A percentile compares a stretch with the other conserved stretches of the same genome.
Conservation (phyloP, 2,329 filamentous ascomycete species). For the Camillea tinctor region DNA sequence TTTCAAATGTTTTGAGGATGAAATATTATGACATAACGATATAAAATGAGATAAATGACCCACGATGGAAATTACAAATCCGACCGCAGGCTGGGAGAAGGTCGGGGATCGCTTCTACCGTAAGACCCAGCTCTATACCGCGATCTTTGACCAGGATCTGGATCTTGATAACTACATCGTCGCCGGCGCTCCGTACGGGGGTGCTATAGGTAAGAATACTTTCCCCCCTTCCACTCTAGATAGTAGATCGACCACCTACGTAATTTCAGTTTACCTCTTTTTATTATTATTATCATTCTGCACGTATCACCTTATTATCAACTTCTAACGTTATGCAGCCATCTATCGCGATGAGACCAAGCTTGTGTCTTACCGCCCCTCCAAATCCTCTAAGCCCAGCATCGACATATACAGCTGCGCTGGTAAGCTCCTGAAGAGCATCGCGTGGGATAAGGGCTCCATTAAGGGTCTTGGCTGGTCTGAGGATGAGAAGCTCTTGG, state of each 20-base stretch:
- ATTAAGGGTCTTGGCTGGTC: slow-evolving; percentile 94
- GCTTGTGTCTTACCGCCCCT: slow-evolving; percentile 72
- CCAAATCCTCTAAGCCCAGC: slow-evolving; percentile 70
- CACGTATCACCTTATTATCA: too few species aligned
- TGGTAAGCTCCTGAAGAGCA: slow-evolving; percentile 80
- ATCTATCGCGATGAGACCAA: slow-evolving; percentile 87
- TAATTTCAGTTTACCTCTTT: not conserved
- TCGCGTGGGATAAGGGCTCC: slow-evolving; percentile 86
- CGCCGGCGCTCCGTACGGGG: slow-evolving; percentile 87
- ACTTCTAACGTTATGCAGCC: slow-evolving; percentile 52
- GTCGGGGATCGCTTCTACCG: slow-evolving; percentile 94
- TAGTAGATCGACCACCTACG: not conserved
- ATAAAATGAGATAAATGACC: slow-evolving; percentile 32
- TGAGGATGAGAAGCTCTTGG: slow-evolving; percentile 86
- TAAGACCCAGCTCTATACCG: slow-evolving; percentile 89
- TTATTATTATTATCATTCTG: too few species aligned
- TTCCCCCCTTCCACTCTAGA: not conserved
- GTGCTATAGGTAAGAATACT: slow-evolving; percentile 75
- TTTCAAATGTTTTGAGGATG: not conserved
- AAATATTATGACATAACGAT: not conserved
- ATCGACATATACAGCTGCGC: slow-evolving; percentile 95
- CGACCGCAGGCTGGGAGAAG: slow-evolving; percentile 90
- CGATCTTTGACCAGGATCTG: slow-evolving; percentile 87
- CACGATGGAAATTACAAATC: slow-evolving; percentile 57
- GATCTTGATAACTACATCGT: slow-evolving; percentile 95